Evolutionary conservation across 257 asterid species (phyloP), one percentile per base, ranked within the genome.

Genomic region (Solanum tarijense): DNA sequence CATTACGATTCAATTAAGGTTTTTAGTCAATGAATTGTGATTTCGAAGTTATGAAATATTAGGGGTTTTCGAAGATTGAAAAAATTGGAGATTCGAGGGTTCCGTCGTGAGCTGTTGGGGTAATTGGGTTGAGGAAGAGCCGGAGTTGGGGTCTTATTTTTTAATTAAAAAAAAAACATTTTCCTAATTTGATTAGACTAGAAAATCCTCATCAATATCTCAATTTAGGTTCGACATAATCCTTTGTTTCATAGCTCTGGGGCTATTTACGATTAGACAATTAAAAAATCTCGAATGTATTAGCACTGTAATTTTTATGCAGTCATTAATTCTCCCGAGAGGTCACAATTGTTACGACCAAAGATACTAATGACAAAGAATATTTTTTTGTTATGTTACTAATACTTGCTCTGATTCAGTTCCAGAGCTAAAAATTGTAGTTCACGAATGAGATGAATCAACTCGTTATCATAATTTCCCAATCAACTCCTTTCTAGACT

Each of bases 1-100:
- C 98, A 96, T 96, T 66, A 71, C 43, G 25, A 85, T 81, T 76
- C 86, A 79, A 52, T 87, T 68, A 72, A 58, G 12, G 62, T 16
- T 79, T 25, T 7, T 4, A 27, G 4, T 36, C 9, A 60, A 83
- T 85, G 87, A 32, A 86, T 41, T 68, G 29, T 52, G 31, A 20
- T 52, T 12, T 39, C 41, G 78, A 62, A 84, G 69, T 62, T 2
- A 9, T 73, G 27, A 73, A 73, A 73, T 73, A 8, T 23, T 16
- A 11, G 48, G 81, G 18, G 7, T 35, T 72, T 41, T 41, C 48
- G 21, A 25, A 66, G 4, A 84, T 21, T 62, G 39, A 38, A 84
- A 60, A 83, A 29, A 41, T 14, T 48, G 48, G 35, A 52, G 32
- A 7, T 60, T 60, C 14, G 21, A 41, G 60, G 84, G n/a, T n/a